Evolutionary conservation across 2,329 filamentous ascomycete genomes (phyloP).

Genomic region (Didymellaceae sp.): DNA sequence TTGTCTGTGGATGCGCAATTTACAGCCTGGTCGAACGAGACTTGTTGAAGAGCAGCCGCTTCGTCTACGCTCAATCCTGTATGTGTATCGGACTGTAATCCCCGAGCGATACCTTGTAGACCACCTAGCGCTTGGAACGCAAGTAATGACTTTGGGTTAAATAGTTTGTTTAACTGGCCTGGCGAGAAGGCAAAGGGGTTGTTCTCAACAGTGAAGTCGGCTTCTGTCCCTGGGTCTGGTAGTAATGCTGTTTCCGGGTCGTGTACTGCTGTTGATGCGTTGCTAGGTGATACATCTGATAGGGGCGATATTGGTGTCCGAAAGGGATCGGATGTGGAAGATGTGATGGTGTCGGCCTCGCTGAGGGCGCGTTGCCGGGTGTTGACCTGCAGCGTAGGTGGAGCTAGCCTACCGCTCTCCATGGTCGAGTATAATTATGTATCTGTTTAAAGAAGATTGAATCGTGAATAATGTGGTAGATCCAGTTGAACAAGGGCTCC

Average conservation of each 20-base stretch:
- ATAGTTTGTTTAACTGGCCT: conserved; percentile 60
- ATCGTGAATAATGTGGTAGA: conserved; percentile 4
- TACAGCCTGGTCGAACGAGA: conserved; percentile 60
- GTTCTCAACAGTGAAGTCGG: conserved; percentile 36
- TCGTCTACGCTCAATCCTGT: conserved; percentile 61
- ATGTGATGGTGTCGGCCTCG: conserved; percentile 35
- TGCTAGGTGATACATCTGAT: conserved; percentile 27
- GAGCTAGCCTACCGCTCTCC: conserved; percentile 35
- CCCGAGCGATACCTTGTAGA: conserved; percentile 59
- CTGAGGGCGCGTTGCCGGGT: conserved; percentile 34
- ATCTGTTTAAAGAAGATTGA: neutral
- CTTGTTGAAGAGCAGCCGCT: conserved; percentile 51
- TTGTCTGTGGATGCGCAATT: conserved; percentile 36
- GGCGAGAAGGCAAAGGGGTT: conserved; percentile 63
- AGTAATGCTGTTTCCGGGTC: conserved; percentile 40
- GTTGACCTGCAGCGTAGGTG: conserved; percentile 35
- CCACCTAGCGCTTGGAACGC: conserved; percentile 62
- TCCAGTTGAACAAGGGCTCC: neutral
- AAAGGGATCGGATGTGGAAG: conserved; percentile 34
- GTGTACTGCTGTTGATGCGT: conserved; percentile 31
- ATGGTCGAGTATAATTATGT: conserved; percentile 12
- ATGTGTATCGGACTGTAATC: conserved; percentile 57
- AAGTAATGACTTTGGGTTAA: conserved; percentile 58
- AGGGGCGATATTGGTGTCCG: conserved; percentile 25
- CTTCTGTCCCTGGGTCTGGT: conserved; percentile 40